phyloP scores from a whole-genome alignment of 345 rosid species.

The Aquilaria yunnanensis region DNA sequence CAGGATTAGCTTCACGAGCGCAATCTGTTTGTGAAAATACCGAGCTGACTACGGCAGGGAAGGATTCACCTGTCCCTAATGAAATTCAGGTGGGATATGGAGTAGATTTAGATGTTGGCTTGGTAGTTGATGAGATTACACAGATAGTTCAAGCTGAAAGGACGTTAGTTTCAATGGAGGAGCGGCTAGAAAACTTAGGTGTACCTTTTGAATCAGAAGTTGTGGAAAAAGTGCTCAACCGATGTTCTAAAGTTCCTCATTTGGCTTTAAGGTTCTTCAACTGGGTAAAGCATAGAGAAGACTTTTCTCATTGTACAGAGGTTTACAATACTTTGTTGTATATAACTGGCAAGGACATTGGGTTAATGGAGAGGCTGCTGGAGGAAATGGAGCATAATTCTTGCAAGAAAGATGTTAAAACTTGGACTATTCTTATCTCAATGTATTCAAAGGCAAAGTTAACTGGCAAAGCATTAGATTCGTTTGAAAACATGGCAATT shows the following conservation, averaged over 20 bases:
- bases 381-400: slow-evolving; percentile 59
- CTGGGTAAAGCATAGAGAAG: slow-evolving; percentile 59
- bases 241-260: slow-evolving; percentile 77
- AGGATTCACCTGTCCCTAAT: slow-evolving; percentile 5
- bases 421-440: slow-evolving; percentile 65
- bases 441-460: slow-evolving; percentile 58
- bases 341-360: slow-evolving; percentile 51
- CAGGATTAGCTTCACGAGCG: slow-evolving; percentile 17
- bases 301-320: slow-evolving; percentile 36
- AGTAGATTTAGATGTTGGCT: slow-evolving; percentile 35
- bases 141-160: slow-evolving; percentile 40
- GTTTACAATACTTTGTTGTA: slow-evolving; percentile 55
- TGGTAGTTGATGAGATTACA: slow-evolving; percentile 48
- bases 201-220: slow-evolving; percentile 39
- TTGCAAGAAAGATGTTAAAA: slow-evolving; percentile 48
- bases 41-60: slow-evolving; percentile 10
- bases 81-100: slow-evolving; percentile 13
- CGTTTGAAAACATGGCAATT: slow-evolving; percentile 60
- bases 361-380: slow-evolving; percentile 38
- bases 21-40: slow-evolving; percentile 52
- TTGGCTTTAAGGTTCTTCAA: slow-evolving; percentile 60
- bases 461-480: slow-evolving; percentile 49
- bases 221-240: slow-evolving; percentile 70
- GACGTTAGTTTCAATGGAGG: slow-evolving; percentile 45
- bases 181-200: slow-evolving; percentile 40